Conservation (phyloP, 441 rosid species). For the Populus tomentosa region DNA sequence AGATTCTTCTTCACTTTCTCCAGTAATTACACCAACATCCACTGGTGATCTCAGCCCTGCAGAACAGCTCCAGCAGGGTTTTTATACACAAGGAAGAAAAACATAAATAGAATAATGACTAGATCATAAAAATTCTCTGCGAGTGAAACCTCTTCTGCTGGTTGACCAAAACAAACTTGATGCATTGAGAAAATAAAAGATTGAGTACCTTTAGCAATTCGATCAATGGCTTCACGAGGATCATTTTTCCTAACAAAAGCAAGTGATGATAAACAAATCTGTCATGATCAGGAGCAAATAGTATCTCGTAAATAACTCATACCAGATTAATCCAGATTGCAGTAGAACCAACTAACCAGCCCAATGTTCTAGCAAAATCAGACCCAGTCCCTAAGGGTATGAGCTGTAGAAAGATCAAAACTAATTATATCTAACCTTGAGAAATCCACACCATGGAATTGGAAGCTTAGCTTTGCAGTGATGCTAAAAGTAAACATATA, state of each 20-base stretch:
- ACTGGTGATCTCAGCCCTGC: conserved; percentile 63
- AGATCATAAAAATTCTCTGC: not conserved
- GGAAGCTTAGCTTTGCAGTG: conserved; percentile 1
- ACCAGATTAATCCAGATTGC: conserved; percentile 11
- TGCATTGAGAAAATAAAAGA: not conserved
- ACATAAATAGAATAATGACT: not conserved
- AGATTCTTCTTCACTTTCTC: conserved; percentile 43
- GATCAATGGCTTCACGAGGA: conserved; percentile 77
- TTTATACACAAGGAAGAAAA: conserved; percentile 2
- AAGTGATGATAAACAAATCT: conserved; percentile 10
- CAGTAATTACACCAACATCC: conserved; percentile 69
- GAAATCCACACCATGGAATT: not conserved
- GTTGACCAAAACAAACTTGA: conserved; percentile 1
- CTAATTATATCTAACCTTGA: conserved; percentile 18
- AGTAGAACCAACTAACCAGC: conserved; percentile 68
- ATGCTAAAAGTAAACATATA: not conserved
- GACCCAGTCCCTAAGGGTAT: conserved; percentile 98
- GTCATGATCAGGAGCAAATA: conserved; percentile 10
- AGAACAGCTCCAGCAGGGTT: conserved; percentile 20
- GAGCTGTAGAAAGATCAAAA: conserved; percentile 46
- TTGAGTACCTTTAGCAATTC: conserved; percentile 67
- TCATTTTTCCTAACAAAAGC: conserved; percentile 66
- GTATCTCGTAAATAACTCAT: not conserved
- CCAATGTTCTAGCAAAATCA: conserved; percentile 89
- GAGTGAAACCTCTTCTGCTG: conserved; percentile 5